A percentile compares a stretch with the other conserved stretches of the same genome.
Conservation (phyloP, 352 stramenopile species). For the Phytophthora pinifolia region DNA sequence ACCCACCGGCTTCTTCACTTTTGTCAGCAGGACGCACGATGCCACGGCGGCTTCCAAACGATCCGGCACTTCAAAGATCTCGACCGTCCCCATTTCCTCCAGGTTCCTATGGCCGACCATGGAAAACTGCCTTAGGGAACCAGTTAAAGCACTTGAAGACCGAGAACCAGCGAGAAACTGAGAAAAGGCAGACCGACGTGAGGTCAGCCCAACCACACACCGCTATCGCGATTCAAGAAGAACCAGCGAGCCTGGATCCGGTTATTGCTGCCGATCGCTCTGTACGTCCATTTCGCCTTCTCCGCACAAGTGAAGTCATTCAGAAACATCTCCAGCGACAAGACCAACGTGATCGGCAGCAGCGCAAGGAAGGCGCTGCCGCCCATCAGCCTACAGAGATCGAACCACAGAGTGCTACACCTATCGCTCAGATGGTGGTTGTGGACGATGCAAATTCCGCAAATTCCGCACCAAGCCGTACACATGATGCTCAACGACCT, state of each 20-base stretch:
- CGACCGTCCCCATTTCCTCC: conserved; percentile 17
- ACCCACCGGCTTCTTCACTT: conserved; percentile 9
- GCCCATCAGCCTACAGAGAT: neutral
- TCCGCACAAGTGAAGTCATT: conserved; percentile 20
- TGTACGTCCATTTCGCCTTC: conserved; percentile 8
- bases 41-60: conserved; percentile 6
- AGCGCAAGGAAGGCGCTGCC: neutral
- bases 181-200: conserved; percentile 3
- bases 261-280: neutral
- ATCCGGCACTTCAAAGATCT: conserved; percentile 8
- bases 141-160: conserved; percentile 23
- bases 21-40: conserved; percentile 5
- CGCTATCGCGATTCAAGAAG: conserved; percentile 21
- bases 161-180: neutral
- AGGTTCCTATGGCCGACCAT: conserved; percentile 14
- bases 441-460: neutral
- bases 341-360: conserved; percentile 8
- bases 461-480: neutral
- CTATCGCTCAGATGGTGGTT: neutral
- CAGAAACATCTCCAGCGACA: conserved; percentile 14
- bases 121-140: conserved; percentile 27
- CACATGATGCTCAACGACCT: neutral
- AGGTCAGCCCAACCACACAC: conserved; percentile 11
- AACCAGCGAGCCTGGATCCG: neutral
- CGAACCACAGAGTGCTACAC: neutral